Conservation (phyloP, 73 alveolate genomes). For the Paramecium caudatum region DNA sequence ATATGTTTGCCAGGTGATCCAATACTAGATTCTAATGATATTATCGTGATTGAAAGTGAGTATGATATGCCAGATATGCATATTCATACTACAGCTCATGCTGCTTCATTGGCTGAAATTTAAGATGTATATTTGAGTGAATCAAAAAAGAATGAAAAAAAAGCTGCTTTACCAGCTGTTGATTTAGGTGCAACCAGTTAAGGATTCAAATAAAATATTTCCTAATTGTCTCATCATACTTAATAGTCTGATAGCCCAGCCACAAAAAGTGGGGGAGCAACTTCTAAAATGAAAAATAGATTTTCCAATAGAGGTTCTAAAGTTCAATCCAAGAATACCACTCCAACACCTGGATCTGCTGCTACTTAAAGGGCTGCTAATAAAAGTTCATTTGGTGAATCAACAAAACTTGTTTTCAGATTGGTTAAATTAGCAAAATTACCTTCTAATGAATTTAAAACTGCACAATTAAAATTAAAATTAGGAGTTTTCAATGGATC, state of each 20-base stretch:
- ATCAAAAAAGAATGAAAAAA: background rate
- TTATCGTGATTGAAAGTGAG: conserved; percentile 54
- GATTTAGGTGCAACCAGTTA: conserved; percentile 13
- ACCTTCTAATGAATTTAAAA: conserved; percentile 5
- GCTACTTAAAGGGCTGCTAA: background rate
- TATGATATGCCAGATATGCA: conserved; percentile 71
- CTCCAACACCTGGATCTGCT: conserved; percentile 65
- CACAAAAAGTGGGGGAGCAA: conserved; percentile 53
- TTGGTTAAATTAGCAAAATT: conserved; percentile 25
- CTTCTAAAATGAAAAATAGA: conserved; percentile 27
- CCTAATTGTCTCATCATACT: background rate
- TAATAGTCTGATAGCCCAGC: conserved; percentile 8
- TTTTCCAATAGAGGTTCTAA: background rate
- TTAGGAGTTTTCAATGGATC: conserved; percentile 52
- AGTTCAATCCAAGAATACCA: background rate
- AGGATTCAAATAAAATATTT: background rate
- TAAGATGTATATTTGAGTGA: conserved; percentile 42
- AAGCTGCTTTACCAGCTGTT: conserved; percentile 7
- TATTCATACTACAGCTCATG: conserved; percentile 68
- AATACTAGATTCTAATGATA: conserved; percentile 46
- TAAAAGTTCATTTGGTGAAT: conserved; percentile 39
- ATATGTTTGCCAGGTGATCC: conserved; percentile 60
- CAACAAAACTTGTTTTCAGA: conserved; percentile 31
- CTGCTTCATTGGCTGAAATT: conserved; percentile 63
- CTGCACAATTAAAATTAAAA: conserved; percentile 31